Evolutionary conservation across 257 asterid genomes (phyloP), one percentile per base, ranked within the genome.

Genomic region (Phtheirospermum japonicum): DNA sequence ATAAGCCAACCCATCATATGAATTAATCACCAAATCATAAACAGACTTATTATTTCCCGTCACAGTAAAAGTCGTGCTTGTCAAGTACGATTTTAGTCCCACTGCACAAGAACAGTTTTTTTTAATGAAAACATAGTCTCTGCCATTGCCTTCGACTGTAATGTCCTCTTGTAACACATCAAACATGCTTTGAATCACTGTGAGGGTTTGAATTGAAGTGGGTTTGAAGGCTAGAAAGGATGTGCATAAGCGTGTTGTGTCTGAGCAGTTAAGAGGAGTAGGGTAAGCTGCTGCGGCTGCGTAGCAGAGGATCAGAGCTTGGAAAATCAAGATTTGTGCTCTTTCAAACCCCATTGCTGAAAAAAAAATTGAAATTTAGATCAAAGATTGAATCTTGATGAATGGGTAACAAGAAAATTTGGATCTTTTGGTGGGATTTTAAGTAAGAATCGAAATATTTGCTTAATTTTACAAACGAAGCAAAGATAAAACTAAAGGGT

Each of bases 71-170:
- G 99, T 92, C 13, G 97, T 81, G 61, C 76, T 80, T 6, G 87
- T 81, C 76, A 89, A 76, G 84, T 92, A 92, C 56, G 69, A 67
- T 7, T 68, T 77, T 51, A 74, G 45, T 13, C 75, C 80, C 7
- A 69, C n/a, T 57, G 90, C 82, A 70, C 99, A 92, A 80, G 99
- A 85, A 76, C 99, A 92, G 82, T 92, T 92, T 83, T 92, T 92
- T 68, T 55, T 84, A 1, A 92, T 74, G 72, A 92, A 92, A 40
- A 92, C 14, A 65, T 92, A 92, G 58, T 72, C 85, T 67, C 89
- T 81, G 13, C 80, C 97, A 63, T 79, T 79, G 23, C 94, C 99
- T 72, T 92, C 99, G 19, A 79, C 67, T 2, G 95, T 89, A 54
- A 92, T 48, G 60, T 89, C 97, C 43, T 75, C 79, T 31, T 81